These are phyloP conservation scores for Stemphylium lycopersici DNA, from an alignment of 2,329 filamentous ascomycete species.

Conservation along the genomic window DNA sequence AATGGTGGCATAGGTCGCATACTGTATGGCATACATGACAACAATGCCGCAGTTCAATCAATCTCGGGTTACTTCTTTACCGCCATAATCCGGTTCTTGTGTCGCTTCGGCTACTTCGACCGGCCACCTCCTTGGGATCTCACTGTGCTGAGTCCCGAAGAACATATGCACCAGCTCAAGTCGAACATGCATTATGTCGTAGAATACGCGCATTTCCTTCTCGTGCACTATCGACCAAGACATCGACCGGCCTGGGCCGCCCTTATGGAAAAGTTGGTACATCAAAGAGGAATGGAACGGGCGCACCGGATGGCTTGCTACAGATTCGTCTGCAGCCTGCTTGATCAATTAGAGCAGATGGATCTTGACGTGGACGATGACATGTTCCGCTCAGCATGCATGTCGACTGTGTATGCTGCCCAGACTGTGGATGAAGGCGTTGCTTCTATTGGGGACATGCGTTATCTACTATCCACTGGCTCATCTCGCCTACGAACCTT, in stretches of 20 bases:
- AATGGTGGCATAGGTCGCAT: slow-evolving; percentile 31
- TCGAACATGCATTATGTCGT: slow-evolving; percentile 33
- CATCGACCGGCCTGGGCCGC: slow-evolving; percentile 41
- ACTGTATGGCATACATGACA: slow-evolving; percentile 24
- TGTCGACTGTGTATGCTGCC: slow-evolving; percentile 37
- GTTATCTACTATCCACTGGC: slow-evolving; percentile 22
- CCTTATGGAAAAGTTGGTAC: slow-evolving; percentile 34
- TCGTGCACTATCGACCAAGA: slow-evolving; percentile 28
- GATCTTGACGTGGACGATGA: slow-evolving; percentile 45
- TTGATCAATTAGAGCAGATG: slow-evolving; percentile 34
- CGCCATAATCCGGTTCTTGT: slow-evolving; percentile 41
- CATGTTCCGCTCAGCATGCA: slow-evolving; percentile 43
- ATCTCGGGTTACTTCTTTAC: slow-evolving; percentile 36
- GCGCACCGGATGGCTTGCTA: slow-evolving; percentile 26
- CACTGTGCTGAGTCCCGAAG: slow-evolving; percentile 13
- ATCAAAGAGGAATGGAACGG: slow-evolving; percentile 3
- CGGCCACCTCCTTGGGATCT: slow-evolving; percentile 9
- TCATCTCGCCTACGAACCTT: slow-evolving; percentile 30
- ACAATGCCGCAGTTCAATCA: slow-evolving; percentile 5
- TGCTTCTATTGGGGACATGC: slow-evolving; percentile 14
- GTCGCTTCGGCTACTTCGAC: slow-evolving; percentile 35
- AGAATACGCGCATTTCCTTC: slow-evolving; percentile 39
- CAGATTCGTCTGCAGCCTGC: slow-evolving; percentile 27
- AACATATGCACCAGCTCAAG: slow-evolving; percentile 27
- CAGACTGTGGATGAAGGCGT: slow-evolving; percentile 23